Conservation (phyloP, 805 yeast species). For the Candida methanosorbosa region DNA sequence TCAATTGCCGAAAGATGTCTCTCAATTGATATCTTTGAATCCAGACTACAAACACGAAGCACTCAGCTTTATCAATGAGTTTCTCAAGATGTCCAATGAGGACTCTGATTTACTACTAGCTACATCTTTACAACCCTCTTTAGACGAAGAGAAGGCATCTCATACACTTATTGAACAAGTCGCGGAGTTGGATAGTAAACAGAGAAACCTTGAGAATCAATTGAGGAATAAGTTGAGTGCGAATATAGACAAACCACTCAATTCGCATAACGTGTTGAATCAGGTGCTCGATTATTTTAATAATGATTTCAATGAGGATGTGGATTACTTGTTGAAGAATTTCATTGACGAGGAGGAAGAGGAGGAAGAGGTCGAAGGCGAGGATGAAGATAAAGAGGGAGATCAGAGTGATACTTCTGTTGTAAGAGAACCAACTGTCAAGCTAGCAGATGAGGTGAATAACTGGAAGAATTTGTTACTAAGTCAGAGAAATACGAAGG, state of each 20-base stretch:
- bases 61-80: slow-evolving; percentile 23
- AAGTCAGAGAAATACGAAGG: too few species aligned
- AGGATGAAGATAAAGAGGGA: slow-evolving; percentile 1
- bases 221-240: slow-evolving; percentile 31
- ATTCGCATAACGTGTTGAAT: slow-evolving; percentile 23
- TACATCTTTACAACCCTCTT: slow-evolving; percentile 16
- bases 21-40: slow-evolving; percentile 18
- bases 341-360: slow-evolving; percentile 19
- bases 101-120: slow-evolving; percentile 26
- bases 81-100: slow-evolving; percentile 37
- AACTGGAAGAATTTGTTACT: slow-evolving; percentile 1
- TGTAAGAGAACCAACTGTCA: slow-evolving; percentile 20
- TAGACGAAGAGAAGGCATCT: slow-evolving; percentile 9
- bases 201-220: slow-evolving; percentile 36
- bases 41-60: slow-evolving; percentile 28
- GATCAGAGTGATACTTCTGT: slow-evolving; percentile 6
- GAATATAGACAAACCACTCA: slow-evolving; percentile 38
- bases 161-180: slow-evolving; percentile 55
- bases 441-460: slow-evolving; percentile 9
- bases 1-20: slow-evolving; percentile 18
- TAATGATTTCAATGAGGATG: slow-evolving; percentile 20
- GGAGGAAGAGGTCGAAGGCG: slow-evolving; percentile 1
- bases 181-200: slow-evolving; percentile 60
- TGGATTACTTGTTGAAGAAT: slow-evolving; percentile 21
- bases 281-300: slow-evolving; percentile 26